Conservation (phyloP, 2,329 filamentous ascomycete species). For the Ophiostoma perfectum region DNA sequence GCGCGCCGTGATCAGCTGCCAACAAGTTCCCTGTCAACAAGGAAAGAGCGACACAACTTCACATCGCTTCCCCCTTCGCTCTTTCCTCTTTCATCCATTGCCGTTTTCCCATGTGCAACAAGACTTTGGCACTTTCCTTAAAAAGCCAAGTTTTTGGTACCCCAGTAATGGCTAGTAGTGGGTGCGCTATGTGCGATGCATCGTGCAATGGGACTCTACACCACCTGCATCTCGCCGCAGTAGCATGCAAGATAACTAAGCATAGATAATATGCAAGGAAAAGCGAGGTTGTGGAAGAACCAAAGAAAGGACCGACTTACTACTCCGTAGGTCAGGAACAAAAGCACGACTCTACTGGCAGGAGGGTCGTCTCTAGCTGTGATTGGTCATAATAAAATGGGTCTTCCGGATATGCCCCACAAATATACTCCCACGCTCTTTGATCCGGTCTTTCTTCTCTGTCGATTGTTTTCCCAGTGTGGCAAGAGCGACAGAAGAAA, state of each 20-base stretch:
- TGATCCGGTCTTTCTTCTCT: conserved; percentile 16
- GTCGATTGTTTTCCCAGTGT: conserved; percentile 8
- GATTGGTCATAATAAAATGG: neutral
- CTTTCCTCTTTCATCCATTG: conserved; percentile 6
- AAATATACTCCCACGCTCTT: too few species aligned
- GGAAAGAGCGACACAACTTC: neutral
- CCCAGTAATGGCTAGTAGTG: neutral
- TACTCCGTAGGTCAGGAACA: conserved; percentile 16
- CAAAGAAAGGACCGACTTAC: neutral
- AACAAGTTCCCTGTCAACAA: neutral
- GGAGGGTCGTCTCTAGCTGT: neutral
- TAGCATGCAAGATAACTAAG: neutral
- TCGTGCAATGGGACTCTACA: neutral
- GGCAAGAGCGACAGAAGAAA: conserved; percentile 11
- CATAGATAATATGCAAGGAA: neutral
- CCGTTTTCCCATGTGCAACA: neutral
- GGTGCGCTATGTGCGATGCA: neutral
- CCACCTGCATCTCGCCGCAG: neutral
- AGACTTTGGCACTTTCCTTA: neutral
- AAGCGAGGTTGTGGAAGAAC: neutral
- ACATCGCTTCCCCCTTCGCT: neutral
- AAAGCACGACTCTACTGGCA: conserved; percentile 19
- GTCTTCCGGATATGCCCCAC: neutral
- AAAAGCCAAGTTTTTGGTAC: conserved; percentile 13
- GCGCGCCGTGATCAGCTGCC: too few species aligned